phyloP scores from a whole-genome alignment of 176 grass and related monocot genomes.

The Neostapfia colusana region DNA sequence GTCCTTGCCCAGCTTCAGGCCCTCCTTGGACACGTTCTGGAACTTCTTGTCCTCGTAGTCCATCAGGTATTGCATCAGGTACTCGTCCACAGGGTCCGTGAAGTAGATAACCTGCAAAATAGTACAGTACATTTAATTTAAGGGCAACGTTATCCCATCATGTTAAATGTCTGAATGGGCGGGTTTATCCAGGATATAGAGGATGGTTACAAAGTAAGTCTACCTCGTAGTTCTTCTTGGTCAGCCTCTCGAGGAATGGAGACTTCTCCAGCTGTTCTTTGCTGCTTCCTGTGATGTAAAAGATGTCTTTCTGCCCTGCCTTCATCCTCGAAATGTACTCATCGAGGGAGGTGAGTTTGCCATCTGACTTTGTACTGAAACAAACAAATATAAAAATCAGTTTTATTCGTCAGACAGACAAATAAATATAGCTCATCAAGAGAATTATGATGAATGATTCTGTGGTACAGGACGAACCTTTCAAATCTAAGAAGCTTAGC shows the following conservation, averaged over 20 bases:
- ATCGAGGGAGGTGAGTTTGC: constrained; percentile 94
- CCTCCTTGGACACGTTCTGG: constrained; percentile 98
- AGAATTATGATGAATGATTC: background rate
- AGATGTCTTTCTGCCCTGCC: constrained; percentile 89
- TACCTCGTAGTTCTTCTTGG: constrained; percentile 97
- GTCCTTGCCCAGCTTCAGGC: constrained; percentile 89
- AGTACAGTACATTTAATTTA: too few species aligned
- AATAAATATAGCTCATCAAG: too few species aligned
- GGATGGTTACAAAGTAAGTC: background rate
- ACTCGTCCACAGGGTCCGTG: constrained; percentile 92
- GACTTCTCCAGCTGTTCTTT: constrained; percentile 97
- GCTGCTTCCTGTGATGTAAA: constrained; percentile 90
- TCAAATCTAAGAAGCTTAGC: constrained; percentile 96
- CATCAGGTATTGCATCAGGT: constrained; percentile 99
- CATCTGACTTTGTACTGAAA: constrained; percentile 87
- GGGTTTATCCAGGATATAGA: background rate
- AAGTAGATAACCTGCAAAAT: constrained; percentile 81
- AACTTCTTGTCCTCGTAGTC: constrained; percentile 99
- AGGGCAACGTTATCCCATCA: background rate
- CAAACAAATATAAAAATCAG: constrained; percentile 41
- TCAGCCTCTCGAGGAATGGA: constrained; percentile 95
- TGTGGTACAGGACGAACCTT: constrained; percentile 47
- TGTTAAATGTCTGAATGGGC: background rate
- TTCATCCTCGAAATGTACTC: constrained; percentile 99
- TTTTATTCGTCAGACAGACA: background rate